Conservation (phyloP, 1,284 basidiomycete species). For the Trichosporon sp. region DNA sequence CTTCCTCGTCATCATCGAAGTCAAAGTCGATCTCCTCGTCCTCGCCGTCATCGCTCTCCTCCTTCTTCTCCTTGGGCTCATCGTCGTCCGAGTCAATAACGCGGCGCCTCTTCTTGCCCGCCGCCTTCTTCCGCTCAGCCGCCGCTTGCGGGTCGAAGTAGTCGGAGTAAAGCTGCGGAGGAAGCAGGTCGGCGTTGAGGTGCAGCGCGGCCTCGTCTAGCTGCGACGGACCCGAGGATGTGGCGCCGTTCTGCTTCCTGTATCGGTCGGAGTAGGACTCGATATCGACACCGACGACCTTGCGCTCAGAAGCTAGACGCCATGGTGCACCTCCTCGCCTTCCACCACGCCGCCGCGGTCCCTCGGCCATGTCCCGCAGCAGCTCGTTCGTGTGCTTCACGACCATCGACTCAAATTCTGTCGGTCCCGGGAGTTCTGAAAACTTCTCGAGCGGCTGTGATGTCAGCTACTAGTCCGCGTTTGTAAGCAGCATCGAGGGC, state of each 20-base stretch:
- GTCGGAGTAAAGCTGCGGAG: slow-evolving; percentile 50
- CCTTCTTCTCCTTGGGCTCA: slow-evolving; percentile 12
- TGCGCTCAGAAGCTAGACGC: slow-evolving; percentile 47
- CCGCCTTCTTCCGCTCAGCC: neutral
- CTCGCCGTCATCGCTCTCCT: slow-evolving; percentile 25
- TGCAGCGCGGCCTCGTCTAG: slow-evolving; percentile 49
- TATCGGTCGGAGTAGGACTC: slow-evolving; percentile 54
- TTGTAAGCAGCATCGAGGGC: neutral
- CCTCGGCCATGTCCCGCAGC: slow-evolving; percentile 34
- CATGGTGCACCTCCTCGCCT: slow-evolving; percentile 38
- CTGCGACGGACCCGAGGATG: slow-evolving; percentile 21
- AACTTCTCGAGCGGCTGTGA: slow-evolving; percentile 41
- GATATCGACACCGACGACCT: slow-evolving; percentile 53
- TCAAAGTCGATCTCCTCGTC: slow-evolving; percentile 49
- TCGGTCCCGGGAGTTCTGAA: slow-evolving; percentile 38
- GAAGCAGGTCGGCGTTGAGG: slow-evolving; percentile 49
- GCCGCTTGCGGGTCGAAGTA: slow-evolving; percentile 47
- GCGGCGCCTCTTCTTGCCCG: slow-evolving; percentile 22
- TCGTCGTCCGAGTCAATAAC: slow-evolving; percentile 28
- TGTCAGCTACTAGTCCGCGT: neutral
- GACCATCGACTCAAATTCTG: slow-evolving; percentile 35
- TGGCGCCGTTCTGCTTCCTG: slow-evolving; percentile 20
- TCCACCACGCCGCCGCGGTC: slow-evolving; percentile 22
- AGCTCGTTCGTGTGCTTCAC: slow-evolving; percentile 35
- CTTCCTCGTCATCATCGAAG: slow-evolving; percentile 51